These are phyloP conservation scores for Talaromyces funiculosus DNA, from an alignment of 2,329 filamentous ascomycete genomes.

Conservation along the genomic window DNA sequence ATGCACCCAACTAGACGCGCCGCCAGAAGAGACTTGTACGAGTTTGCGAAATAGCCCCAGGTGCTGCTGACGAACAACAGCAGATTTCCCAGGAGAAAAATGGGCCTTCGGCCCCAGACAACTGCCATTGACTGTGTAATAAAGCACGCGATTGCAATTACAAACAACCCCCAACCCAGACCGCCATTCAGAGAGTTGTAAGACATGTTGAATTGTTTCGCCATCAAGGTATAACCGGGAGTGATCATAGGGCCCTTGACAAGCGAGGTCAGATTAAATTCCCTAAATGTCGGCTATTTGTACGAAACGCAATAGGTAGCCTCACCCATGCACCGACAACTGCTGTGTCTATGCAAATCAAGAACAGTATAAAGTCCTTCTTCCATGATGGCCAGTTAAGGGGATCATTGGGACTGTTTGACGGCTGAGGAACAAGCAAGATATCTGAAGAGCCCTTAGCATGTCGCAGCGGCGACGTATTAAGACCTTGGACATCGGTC, in stretches of 20 bases:
- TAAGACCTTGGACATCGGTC: slow-evolving; percentile 17
- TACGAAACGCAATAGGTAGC: neutral
- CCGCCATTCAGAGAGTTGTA: neutral
- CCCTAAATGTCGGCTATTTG: neutral
- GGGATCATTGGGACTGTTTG: slow-evolving; percentile 25
- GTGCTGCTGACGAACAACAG: slow-evolving; percentile 16
- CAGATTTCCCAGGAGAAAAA: neutral
- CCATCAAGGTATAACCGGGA: neutral
- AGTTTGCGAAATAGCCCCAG: slow-evolving; percentile 19
- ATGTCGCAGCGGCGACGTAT: slow-evolving; percentile 21
- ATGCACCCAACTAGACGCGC: slow-evolving; percentile 18
- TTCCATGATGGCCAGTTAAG: slow-evolving; percentile 29
- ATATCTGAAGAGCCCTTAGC: neutral
- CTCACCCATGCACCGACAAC: slow-evolving; percentile 16
- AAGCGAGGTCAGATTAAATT: neutral
- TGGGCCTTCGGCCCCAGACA: neutral
- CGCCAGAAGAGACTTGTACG: slow-evolving; percentile 18
- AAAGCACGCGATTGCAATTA: neutral
- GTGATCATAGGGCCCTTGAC: neutral
- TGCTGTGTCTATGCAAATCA: slow-evolving; percentile 34
- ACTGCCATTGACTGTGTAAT: neutral
- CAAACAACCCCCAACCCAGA: neutral
- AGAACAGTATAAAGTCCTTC: slow-evolving; percentile 37
- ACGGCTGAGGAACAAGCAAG: neutral
- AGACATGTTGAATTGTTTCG: neutral